Evolutionary conservation across 805 yeast genomes (phyloP), one percentile per base, ranked within the genome.

Genomic region (Wickerhamomyces chambardii): DNA sequence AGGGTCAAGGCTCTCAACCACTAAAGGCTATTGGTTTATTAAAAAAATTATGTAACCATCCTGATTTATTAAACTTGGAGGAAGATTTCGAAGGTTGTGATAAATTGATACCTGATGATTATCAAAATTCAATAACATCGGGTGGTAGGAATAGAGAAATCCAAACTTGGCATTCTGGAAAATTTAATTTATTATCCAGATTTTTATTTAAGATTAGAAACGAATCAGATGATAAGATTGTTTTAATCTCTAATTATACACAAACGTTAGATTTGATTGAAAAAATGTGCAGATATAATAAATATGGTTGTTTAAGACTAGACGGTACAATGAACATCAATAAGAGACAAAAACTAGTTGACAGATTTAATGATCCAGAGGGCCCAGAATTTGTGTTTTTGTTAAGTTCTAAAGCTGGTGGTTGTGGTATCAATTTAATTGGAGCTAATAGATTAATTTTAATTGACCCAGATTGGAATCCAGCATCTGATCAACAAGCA

Each of bases 401-500:
- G 40, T 64, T 92, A 35, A 84, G 95, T 53, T 84, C 95, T 7
- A 92, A 92, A 57, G 98, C 98, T 2, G 98, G 98, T 48, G 98
- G 98, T 2, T 92, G 98, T 66, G 98, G 98, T 60, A 85, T 92
- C 50, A 92, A 92, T 55, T 70, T 92, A 48, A 90, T 92, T 49
- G 98, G 98, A 11, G 98, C 97, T 3, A 92, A 92, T 46, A 69
- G 98, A 42, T 64, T 92, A 42, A 75, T 92, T 16, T 63, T 92
- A 32, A 66, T 92, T 52, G 98, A 92, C 54, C 83, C 83, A 1
- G 98, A 92, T 55, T 92, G 98, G 98, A 90, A 90, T 51, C 98
- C 98, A 0, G 97, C 98, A 0, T 81, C 95, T 1, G 98, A 90
- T 53, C 97, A 92, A 55, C 98, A 90, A 59, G 97, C 97, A 0